A percentile compares a stretch with the other conserved stretches of the same genome.
Conservation (phyloP, 495 filamentous ascomycete genomes). For the Pseudoneurospora amorphoporcata region DNA sequence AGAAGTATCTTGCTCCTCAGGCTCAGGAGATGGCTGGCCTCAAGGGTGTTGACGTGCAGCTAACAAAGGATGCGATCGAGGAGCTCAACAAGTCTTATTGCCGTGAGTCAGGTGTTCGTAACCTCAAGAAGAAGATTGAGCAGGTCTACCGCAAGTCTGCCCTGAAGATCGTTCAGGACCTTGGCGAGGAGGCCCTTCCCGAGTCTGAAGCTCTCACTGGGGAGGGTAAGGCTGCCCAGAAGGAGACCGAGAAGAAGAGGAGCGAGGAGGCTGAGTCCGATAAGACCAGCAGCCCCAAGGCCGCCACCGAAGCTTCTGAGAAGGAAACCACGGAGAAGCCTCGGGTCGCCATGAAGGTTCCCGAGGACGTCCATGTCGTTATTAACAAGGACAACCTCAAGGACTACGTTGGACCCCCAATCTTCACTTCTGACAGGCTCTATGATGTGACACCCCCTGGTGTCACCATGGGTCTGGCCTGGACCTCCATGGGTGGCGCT, state of each 20-base stretch:
- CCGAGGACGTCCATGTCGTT: conserved; percentile 73
- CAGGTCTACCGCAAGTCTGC: conserved; percentile 98
- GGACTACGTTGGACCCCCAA: conserved; percentile 92
- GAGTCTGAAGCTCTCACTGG: conserved; percentile 79
- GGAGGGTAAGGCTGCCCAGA: conserved; percentile 74
- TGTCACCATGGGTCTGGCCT: conserved; percentile 97
- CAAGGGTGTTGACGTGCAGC: conserved; percentile 78
- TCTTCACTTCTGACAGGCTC: conserved; percentile 91
- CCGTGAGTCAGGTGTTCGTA: conserved; percentile 91
- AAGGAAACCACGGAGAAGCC: conserved; percentile 51
- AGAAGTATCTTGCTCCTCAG: conserved; percentile 81
- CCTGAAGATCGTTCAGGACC: conserved; percentile 89
- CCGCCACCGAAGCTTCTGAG: conserved; percentile 11
- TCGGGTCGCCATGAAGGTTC: conserved; percentile 71
- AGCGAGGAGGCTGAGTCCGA: conserved; percentile 7
- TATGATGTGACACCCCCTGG: conserved; percentile 94
- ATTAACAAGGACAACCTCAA: conserved; percentile 88
- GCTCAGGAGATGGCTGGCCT: conserved; percentile 86
- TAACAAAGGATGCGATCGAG: conserved; percentile 75
- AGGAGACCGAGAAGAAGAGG: conserved; percentile 37
- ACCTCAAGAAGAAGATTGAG: conserved; percentile 98
- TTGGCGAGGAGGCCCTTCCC: conserved; percentile 75
- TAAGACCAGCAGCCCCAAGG: conserved; percentile 2
- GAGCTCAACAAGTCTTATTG: conserved; percentile 99
- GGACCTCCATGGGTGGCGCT: conserved; percentile 96